Evolutionary conservation across 106 monocot genomes (phyloP).

Genomic region (Alisma plantagoaquatica): DNA sequence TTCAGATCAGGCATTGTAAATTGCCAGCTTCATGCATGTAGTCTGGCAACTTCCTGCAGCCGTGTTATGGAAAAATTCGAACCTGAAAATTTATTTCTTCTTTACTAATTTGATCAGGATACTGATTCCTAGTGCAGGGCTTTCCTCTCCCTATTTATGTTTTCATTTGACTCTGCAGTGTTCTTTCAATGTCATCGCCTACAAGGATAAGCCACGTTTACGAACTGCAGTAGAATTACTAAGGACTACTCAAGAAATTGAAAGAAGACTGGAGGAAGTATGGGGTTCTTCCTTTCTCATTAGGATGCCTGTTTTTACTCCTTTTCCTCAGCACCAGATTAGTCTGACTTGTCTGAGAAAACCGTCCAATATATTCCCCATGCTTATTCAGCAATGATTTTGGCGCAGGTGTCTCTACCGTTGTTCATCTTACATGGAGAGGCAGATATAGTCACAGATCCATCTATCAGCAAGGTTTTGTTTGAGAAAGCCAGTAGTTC

Average conservation of each 20-base stretch:
- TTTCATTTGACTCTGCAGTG: slow-evolving; percentile 38
- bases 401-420: slow-evolving; percentile 63
- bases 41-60: no score
- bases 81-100: no score
- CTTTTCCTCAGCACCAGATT: no score
- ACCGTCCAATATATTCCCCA: background rate
- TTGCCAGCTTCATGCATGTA: no score
- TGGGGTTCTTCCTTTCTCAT: no score
- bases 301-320: slow-evolving; percentile 18
- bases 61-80: no score
- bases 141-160: no score
- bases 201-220: slow-evolving; percentile 77
- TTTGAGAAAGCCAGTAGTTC: slow-evolving; percentile 64
- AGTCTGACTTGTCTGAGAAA: no score
- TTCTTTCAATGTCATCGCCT: slow-evolving; percentile 76
- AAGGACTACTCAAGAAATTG: slow-evolving; percentile 69
- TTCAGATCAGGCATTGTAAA: no score
- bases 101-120: no score
- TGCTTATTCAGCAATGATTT: background rate
- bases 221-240: slow-evolving; percentile 64
- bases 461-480: slow-evolving; percentile 69
- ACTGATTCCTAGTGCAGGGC: no score
- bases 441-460: slow-evolving; percentile 66
- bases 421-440: slow-evolving; percentile 75
- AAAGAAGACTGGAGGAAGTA: slow-evolving; percentile 54